Evolutionary conservation across 164 flowering plant species (phyloP).

Genomic region (Nymphaea thermarum): DNA sequence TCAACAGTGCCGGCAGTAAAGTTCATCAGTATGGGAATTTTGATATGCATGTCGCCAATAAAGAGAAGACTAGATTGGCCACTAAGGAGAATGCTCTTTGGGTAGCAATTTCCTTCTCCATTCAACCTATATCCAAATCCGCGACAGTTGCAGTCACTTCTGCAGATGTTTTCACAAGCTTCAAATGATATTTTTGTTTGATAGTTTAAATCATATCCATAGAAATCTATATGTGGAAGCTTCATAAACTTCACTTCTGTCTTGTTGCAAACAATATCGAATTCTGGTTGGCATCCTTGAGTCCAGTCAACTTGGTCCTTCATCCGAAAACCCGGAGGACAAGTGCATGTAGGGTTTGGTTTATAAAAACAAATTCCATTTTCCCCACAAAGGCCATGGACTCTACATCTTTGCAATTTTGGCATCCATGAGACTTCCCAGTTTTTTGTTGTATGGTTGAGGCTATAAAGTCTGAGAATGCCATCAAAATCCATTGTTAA

Average conservation of each 20-base stretch:
- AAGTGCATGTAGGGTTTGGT: constrained; percentile 8
- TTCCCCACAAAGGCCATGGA: constrained; percentile 17
- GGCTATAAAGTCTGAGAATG: constrained; percentile 15
- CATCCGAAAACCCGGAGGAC: constrained; percentile 10
- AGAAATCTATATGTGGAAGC: constrained; percentile 20
- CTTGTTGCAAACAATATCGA: background rate
- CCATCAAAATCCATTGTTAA: constrained; percentile 17
- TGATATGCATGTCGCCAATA: constrained; percentile 12
- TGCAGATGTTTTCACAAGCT: constrained; percentile 13
- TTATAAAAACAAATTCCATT: constrained; percentile 14
- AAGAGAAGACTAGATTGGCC: constrained; percentile 6
- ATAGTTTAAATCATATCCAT: constrained; percentile 19
- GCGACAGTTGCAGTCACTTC: constrained; percentile 7
- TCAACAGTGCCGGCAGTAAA: background rate
- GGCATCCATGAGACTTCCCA: constrained; percentile 17
- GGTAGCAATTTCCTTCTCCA: constrained; percentile 7
- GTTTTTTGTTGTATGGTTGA: constrained; percentile 5
- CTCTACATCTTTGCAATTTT: constrained; percentile 5
- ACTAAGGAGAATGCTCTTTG: constrained; percentile 5
- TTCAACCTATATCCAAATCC: constrained; percentile 19
- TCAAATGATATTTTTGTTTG: background rate
- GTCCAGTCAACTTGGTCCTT: constrained; percentile 12
- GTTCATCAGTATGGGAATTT: constrained; percentile 5
- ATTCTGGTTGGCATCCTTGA: constrained; percentile 13
- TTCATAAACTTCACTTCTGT: constrained; percentile 6